Base-by-base conservation (phyloP, 164 flowering plant genomes). In the Nymphaea colorata region DNA sequence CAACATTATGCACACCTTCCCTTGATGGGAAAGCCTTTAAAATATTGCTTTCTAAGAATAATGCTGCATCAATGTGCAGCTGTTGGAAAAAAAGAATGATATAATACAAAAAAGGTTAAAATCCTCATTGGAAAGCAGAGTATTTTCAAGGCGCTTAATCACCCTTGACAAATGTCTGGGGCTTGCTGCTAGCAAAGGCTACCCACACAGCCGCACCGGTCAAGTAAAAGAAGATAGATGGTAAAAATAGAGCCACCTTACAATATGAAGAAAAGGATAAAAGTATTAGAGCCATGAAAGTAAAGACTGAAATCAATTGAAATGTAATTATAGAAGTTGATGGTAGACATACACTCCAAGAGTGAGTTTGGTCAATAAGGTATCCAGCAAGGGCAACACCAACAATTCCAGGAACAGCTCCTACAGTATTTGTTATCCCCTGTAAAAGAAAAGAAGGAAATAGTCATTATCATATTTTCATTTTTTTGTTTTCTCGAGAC, bases 341-440 rank as follows among this genome's bases (percentile, higher is more conserved):
- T 65, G 44, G 62, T 3, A 2, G 70, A 78, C 94, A 87, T 88
- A 93, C 98, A 81, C 95, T 83, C 98, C 98, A 93, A 67, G 98
- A 93, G 78, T 93, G 96, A 62, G 97, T 93, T 68, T 90, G 76
- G 80, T 93, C 98, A 64, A 93, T 88, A 79, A 91, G 93, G 74
- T 76, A 88, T 25, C 98, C 97, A 7, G 98, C 91, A 67, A 93
- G 91, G 57, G 93, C 90, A 74, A 93, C 97, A 64, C 98, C 97
- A 25, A 93, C 84, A 62, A 93, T 91, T 72, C 97, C 98, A 68
- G 98, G 98, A 25, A 91, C 82, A 41, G 98, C 97, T 51, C 98
- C 98, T n/a, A 88, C 91, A 0, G 98, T 93, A 78, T 90, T 93
- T 44, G 98, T 91, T 65, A 93, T 88, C 65, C 98, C 97, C 98